Evolutionary conservation across 176 grass and related monocot species (phyloP), one percentile per base, ranked within the genome.

Genomic region (Stipa capillata): DNA sequence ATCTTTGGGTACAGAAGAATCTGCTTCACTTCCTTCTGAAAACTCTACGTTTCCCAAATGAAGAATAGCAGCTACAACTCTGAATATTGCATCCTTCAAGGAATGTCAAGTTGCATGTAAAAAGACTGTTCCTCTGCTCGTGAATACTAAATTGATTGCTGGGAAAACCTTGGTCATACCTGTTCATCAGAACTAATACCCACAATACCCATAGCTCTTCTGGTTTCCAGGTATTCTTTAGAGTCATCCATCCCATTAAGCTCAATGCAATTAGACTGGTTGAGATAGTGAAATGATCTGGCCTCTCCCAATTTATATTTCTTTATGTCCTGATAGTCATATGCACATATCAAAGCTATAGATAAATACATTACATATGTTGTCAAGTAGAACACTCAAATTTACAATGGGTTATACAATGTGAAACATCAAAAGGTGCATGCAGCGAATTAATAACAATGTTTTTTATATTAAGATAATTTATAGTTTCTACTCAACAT

Each of bases 11-110:
- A 85, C 58, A 82, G 95, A 97, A 82, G 95, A 90, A 90, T 97
- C 95, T 23, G 6, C 45, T 83, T 97, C 91, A 9, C 52, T 87
- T 69, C 95, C 95, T 80, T 97, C 89, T 57, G 83, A 39, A 91
- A 97, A 94, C 44, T 92, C 92, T 69, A 97, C 44, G 59, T 97
- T 97, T 8, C 95, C 95, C 74, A 97, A 82, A 88, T 97, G 95
- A 81, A 97, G 95, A 85, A 97, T 97, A 69, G 95, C 92, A 74
- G 92, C 95, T 71, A 97, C 89, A 28, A 94, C 95, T 79, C 69
- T 87, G 64, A 97, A 97, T 89, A 97, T 97, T 51, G 85, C 95
- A 87, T 97, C 91, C 95, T 97, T n/a, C 21, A 86, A 49, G 45
- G 40, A 6, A 65, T 25, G 31, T 33, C 54, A 63, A 60, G 43